Conservation (phyloP, 1,284 basidiomycete species). For the Anthracocystis walkeri region DNA sequence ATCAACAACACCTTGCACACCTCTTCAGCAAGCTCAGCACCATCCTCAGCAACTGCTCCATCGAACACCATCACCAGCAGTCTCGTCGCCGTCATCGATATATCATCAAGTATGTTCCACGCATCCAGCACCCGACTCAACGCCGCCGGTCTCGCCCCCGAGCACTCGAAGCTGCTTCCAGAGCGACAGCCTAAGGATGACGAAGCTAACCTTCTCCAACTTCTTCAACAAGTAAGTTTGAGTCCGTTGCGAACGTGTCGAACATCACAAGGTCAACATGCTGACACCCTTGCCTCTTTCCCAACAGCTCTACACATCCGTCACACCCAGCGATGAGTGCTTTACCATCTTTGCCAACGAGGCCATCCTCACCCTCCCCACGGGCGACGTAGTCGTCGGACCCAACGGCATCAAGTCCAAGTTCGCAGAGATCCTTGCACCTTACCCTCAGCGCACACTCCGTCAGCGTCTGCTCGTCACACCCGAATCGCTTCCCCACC, state of each 20-base stretch:
- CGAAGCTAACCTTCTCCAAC: conserved; percentile 57
- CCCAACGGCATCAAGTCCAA: conserved; percentile 43
- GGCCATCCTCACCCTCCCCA: conserved; percentile 63
- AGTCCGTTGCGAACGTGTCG: background rate
- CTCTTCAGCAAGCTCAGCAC: conserved; percentile 4
- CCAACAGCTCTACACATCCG: conserved; percentile 54
- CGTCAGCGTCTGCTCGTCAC: conserved; percentile 63
- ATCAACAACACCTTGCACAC: background rate
- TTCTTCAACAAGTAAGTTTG: conserved; percentile 52
- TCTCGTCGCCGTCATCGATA: conserved; percentile 6
- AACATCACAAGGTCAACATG: background rate
- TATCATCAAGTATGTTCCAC: conserved; percentile 57
- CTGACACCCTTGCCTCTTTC: conserved; percentile 9
- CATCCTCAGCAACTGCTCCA: background rate
- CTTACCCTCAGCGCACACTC: conserved; percentile 37
- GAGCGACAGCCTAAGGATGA: conserved; percentile 57
- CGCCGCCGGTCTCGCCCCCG: conserved; percentile 67
- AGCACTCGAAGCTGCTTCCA: conserved; percentile 66
- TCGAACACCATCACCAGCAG: background rate
- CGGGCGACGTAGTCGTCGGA: conserved; percentile 64
- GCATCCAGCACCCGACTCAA: conserved; percentile 63
- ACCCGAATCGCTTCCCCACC: conserved; percentile 60
- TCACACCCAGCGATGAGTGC: conserved; percentile 30
- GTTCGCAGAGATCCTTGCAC: conserved; percentile 41
- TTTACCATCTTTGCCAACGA: conserved; percentile 60